Base-by-base conservation (phyloP, 2,329 filamentous ascomycete genomes). In the Microdochium bolleyi region DNA sequence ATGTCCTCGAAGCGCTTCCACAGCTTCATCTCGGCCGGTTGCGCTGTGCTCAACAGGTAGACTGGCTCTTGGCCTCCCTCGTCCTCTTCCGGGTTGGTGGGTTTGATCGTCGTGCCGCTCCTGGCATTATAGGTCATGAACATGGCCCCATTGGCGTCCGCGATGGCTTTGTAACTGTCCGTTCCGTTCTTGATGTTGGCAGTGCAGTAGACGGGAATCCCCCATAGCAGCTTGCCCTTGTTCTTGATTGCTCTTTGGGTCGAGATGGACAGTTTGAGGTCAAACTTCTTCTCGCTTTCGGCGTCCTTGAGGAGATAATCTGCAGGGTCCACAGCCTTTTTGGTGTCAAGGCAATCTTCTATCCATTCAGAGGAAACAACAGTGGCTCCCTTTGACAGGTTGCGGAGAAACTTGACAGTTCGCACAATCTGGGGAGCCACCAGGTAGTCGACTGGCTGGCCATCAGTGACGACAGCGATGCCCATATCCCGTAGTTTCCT, bases 361-460 rank as follows among this genome's bases (percentile, higher is more conserved):
- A 99, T 82, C 67, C 90, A 99, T 9, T 81, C 78, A 1, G 86
- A 87, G 48, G 84, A 84, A 52, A 97, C 79, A 46, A 97, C 81
- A 1, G 81, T 78, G 0, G 91, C 89, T 0, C 88, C 91, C 54
- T 83, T 84, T 19, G 94, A 91, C 25, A 99, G 73, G 13, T 91
- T 90, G 56, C 86, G 87, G 50, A 97, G 84, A 65, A 99, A 99
- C 65, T 99, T 99, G 66, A 89, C 84, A 0, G 94, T 99, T 37
- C 94, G 87, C 32, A 96, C 82, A 56, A 97, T 83, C 44, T 84
- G 81, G 1, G 92, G 94, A 3, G 92, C 92, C 32, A 90, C 91
- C 11, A 99, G 80, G 65, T 95, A 89, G 61, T 92, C 89, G 65
- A 89, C 94, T 48, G 82, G 79, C 49, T 82, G 80, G 24, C 84